phyloP scores from a whole-genome alignment of 352 stramenopile genomes.

The Globisporangium spinosum region DNA sequence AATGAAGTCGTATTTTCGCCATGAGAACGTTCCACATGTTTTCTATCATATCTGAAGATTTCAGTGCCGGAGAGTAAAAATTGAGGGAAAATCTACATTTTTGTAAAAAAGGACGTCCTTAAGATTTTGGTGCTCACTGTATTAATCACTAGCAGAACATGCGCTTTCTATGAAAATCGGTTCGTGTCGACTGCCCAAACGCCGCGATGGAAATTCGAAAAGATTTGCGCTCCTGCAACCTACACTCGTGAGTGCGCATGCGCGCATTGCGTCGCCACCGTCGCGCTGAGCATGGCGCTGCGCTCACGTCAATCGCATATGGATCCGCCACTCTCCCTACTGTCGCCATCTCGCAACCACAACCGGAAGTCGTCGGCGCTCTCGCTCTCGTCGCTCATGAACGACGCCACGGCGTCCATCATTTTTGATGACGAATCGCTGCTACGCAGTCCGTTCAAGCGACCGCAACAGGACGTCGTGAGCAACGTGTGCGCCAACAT shows the following conservation, averaged over 20 bases:
- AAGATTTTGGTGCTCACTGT: no score
- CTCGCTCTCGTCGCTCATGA: constrained; percentile 21
- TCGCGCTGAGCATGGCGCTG: background rate
- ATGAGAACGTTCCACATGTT: no score
- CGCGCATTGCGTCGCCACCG: background rate
- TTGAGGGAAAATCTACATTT: no score
- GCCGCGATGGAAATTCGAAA: background rate
- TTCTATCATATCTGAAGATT: no score
- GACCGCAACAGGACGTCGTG: constrained; percentile 10
- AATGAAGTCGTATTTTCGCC: no score
- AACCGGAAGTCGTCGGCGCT: constrained; percentile 15
- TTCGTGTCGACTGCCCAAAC: background rate
- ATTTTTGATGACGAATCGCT: constrained; percentile 5
- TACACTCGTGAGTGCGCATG: background rate
- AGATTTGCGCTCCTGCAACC: background rate
- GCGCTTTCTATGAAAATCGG: background rate
- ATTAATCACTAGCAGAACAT: no score
- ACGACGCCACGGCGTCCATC: constrained; percentile 8
- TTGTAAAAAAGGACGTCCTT: no score
- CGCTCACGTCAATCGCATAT: background rate
- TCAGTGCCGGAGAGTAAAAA: no score
- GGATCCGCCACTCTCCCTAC: background rate
- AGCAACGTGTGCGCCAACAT: constrained; percentile 41
- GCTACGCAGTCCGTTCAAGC: background rate
- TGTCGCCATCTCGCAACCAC: background rate